Evolutionary conservation across 257 asterid species (phyloP).

Genomic region (Nicotiana tabacum): DNA sequence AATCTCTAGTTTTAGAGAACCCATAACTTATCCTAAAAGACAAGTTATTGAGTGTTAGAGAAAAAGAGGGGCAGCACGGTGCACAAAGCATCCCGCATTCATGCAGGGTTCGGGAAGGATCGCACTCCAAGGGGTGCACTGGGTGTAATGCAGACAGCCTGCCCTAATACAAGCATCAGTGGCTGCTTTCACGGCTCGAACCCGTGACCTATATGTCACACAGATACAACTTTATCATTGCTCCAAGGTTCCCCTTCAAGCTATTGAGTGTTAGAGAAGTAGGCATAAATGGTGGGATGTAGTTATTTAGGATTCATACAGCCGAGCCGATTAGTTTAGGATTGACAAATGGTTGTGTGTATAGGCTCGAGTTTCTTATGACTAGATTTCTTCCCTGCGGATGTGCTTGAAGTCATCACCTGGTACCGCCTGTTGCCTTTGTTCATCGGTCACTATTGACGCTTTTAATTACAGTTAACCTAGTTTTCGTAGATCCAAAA

Average conservation of each 20-base stretch:
- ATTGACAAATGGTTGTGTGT: not conserved
- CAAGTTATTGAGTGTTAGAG: not conserved
- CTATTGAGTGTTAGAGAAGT: not conserved
- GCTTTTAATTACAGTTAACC: not conserved
- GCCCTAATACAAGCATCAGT: too few species aligned
- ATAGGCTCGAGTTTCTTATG: not conserved
- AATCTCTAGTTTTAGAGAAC: not conserved
- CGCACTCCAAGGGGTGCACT: too few species aligned
- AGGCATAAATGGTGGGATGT: not conserved
- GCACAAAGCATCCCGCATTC: too few species aligned
- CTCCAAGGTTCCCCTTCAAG: not conserved
- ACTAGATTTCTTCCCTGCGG: not conserved
- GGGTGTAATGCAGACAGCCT: too few species aligned
- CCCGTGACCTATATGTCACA: too few species aligned
- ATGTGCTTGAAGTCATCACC: not conserved
- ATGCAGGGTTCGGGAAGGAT: too few species aligned
- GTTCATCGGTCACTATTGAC: not conserved
- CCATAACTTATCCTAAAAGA: not conserved
- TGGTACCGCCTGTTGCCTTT: not conserved
- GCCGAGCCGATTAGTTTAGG: not conserved
- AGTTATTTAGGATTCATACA: not conserved
- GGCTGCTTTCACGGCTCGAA: too few species aligned
- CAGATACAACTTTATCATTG: too few species aligned
- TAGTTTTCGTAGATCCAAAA: not conserved
- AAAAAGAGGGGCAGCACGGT: too few species aligned